These are phyloP conservation scores for Teratosphaeriaceae sp. DNA, from an alignment of 2,329 filamentous ascomycete genomes.

Conservation along the genomic window DNA sequence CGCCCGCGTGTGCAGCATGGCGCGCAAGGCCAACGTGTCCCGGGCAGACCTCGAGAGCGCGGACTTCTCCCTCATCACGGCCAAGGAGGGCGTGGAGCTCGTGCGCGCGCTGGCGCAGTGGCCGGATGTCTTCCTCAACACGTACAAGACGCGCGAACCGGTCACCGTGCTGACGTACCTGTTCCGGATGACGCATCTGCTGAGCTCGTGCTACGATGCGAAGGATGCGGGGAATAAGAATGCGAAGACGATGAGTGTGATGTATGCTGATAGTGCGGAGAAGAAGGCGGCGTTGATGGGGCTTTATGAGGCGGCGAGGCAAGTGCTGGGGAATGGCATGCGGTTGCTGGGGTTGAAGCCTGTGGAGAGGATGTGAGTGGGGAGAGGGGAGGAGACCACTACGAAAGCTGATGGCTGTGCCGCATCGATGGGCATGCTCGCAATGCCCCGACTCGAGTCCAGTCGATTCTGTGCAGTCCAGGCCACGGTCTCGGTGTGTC, in stretches of 20 bases:
- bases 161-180: conserved; percentile 64
- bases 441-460: too few species aligned
- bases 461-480: too few species aligned
- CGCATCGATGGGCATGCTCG: background rate
- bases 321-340: conserved; percentile 79
- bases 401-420: background rate
- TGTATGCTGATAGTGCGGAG: conserved; percentile 65
- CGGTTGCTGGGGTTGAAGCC: conserved; percentile 69
- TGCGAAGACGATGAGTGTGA: conserved; percentile 55
- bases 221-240: conserved; percentile 27
- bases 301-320: conserved; percentile 68
- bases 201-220: conserved; percentile 76
- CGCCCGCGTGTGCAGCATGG: conserved; percentile 58
- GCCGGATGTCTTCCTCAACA: conserved; percentile 79
- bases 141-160: conserved; percentile 74
- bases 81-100: conserved; percentile 66
- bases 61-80: conserved; percentile 61
- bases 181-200: conserved; percentile 77
- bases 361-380: conserved; percentile 52
- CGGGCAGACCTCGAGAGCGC: conserved; percentile 54
- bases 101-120: conserved; percentile 73
- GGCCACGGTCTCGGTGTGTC: background rate
- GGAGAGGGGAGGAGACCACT: background rate
- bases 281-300: conserved; percentile 67
- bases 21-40: conserved; percentile 49